Percentiles rank a stretch among this genome's conserved stretches.
Evolutionary conservation across 2,329 filamentous ascomycete species (phyloP).

Genomic region (Hypomyces rosellus): DNA sequence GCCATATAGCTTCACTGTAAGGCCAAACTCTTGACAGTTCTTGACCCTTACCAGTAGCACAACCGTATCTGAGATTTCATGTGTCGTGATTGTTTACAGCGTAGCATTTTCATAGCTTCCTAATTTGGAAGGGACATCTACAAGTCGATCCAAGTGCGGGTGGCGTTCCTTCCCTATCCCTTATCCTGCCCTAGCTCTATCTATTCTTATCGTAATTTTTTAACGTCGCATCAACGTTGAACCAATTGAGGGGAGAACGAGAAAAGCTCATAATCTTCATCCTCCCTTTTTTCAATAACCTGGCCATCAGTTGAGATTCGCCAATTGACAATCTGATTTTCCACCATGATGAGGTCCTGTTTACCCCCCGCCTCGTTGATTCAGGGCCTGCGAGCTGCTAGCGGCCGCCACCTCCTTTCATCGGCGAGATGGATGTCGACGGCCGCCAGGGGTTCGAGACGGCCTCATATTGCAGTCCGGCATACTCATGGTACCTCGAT

Average conservation of each 20-base stretch:
- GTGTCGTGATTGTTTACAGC: not conserved
- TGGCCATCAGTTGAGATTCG: too few relatives aligned
- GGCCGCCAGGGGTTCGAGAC: not conserved
- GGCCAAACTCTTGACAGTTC: too few relatives aligned
- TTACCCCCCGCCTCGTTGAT: not conserved
- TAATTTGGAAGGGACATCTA: too few relatives aligned
- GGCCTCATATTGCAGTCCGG: not conserved
- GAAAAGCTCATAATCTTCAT: too few relatives aligned
- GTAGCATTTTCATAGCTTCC: too few relatives aligned
- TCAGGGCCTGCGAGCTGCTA: not conserved
- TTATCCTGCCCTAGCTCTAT: not conserved
- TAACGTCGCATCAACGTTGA: not conserved
- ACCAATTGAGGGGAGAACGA: too few relatives aligned
- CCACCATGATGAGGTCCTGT: constrained; percentile 1
- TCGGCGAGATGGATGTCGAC: not conserved
- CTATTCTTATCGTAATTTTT: not conserved
- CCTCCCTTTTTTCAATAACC: too few relatives aligned
- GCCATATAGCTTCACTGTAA: too few relatives aligned
- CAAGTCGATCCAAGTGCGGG: too few relatives aligned
- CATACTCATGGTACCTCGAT: not conserved
- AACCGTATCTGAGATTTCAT: not conserved
- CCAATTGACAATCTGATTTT: not conserved
- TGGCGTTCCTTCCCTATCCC: too few relatives aligned
- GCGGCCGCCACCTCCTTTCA: not conserved
- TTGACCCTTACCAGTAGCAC: not conserved